These are phyloP conservation scores for Trichoderma koningii DNA, from an alignment of 2,329 filamentous ascomycete genomes.

Conservation along the genomic window DNA sequence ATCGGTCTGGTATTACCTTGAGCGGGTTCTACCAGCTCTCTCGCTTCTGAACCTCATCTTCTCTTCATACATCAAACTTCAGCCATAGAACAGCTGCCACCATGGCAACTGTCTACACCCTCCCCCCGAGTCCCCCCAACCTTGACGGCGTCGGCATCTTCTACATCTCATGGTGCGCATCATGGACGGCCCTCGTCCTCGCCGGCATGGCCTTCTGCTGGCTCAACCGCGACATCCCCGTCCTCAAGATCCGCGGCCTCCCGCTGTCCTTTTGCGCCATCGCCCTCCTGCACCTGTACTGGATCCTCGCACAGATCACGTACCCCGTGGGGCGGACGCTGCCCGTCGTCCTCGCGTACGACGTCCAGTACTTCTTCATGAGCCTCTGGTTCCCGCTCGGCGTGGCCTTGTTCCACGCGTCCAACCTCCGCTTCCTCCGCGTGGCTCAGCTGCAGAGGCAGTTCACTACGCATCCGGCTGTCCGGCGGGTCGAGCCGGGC, in stretches of 20 bases:
- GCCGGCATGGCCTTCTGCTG: conserved; percentile 42
- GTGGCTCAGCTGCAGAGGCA: conserved; percentile 53
- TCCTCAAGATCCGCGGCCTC: conserved; percentile 46
- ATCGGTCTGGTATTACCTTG: neutral
- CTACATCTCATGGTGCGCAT: conserved; percentile 35
- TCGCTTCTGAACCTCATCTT: neutral
- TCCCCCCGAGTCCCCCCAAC: conserved; percentile 33
- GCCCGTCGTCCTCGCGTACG: conserved; percentile 46
- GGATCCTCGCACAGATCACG: conserved; percentile 46
- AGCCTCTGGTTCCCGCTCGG: conserved; percentile 59
- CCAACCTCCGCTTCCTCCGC: conserved; percentile 55
- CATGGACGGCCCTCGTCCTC: conserved; percentile 38
- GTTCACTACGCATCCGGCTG: conserved; percentile 36
- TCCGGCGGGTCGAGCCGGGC: conserved; percentile 27
- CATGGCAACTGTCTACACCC: conserved; percentile 37
- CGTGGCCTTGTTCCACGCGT: conserved; percentile 60
- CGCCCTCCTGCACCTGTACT: conserved; percentile 43
- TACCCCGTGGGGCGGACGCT: conserved; percentile 47
- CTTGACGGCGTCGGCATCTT: conserved; percentile 39
- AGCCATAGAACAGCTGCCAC: neutral
- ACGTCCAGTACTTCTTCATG: conserved; percentile 61
- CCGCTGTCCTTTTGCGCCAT: conserved; percentile 42
- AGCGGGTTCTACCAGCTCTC: neutral
- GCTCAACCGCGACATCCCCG: conserved; percentile 38
- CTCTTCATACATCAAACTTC: no score